Base-by-base conservation (phyloP, 768 basidiomycete genomes). In the Udeniomyces megalosporus region DNA sequence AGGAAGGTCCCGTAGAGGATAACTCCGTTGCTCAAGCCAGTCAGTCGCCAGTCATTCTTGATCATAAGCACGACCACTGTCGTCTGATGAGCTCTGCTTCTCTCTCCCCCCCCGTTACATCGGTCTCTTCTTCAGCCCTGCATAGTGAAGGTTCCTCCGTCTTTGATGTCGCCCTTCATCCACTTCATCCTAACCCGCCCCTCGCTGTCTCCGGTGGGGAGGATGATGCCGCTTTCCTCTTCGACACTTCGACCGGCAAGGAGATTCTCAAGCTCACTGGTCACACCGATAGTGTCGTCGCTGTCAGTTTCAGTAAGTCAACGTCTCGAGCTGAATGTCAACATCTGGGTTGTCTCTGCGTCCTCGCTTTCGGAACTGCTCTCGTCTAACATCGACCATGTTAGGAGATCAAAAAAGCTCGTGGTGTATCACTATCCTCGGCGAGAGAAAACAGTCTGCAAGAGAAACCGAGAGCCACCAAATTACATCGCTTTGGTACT, bases 201-300 rank as follows among this genome's bases (percentile, higher is more conserved):
- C 77, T 97, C 24, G 91, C 88, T 7, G 84, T 82, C 24, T 90
- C 91, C 0, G 95, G 95, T 29, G 95, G 90, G 22, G 90, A 95
- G 74, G 95, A 97, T 71, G 92, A 97, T 71, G 73, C 87, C 0
- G 95, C 88, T 42, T 97, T 88, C 75, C 80, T 99, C 67, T 99
- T 89, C 88, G 82, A 89, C 67, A 82, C 87, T 53, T 83, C 82
- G 2, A 82, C 84, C 48, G 88, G 89, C 15, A 83, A 86, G 69
- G 76, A 83, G 67, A 77, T 93, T 62, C 66, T 69, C 56, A 86
- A 84, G 74, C 78, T 99, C 55, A 85, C 86, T 0, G 95, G 95
- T 2, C 95, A 99, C 73, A 82, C 83, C 7, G 95, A 99, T 71
- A 91, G 88, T 66, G 89, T 99, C 51, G 83, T 83, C 4, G 78